Base-by-base conservation (phyloP, 331 rosid species). In the Malus hybrid region DNA sequence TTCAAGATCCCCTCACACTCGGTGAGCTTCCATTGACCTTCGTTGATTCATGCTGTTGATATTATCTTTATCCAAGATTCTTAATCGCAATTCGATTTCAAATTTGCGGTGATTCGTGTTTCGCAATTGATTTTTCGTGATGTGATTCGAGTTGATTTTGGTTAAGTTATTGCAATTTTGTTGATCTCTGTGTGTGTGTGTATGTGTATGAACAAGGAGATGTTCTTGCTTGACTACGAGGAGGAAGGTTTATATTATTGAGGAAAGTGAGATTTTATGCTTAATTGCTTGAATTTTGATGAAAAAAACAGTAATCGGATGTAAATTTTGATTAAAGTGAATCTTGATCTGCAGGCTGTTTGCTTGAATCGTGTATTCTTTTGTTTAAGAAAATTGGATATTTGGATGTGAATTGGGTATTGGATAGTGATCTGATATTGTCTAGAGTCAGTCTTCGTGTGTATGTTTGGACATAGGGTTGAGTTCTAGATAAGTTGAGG, bases 1-100 rank as follows among this genome's bases (percentile, higher is more conserved):
- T 67, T 67, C 33, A 36, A n/a, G 75, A 71, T 71, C 74, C n/a
- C 60, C 32, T 52, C 64, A 5, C 75, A 6, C 44, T 33, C 68
- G 42, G 68, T 60, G 19, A 60, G 76, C 56, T 58, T 36, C 55
- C 33, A 32, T 57, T 56, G 34, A 71, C 39, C 56, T 8, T 4
- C 66, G 5, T 36, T 24, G 67, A 6, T 57, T 72, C 66, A 2
- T 72, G 8, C 28, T 39, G 26, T 14, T 58, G 19, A 34, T 5
- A 4, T 26, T 12, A 2, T 34, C 4, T 7, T n/a, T 13, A 30
- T 5, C 20, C 1, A 29, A 2, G 44, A 3, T 44, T 72, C 66
- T 22, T 58, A 11, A 58, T 58, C 56, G 7, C 16, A 3, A 3
- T 57, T 34, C 6, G 26, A 30, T 6, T 53, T 70, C 22, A 39